phyloP scores from a whole-genome alignment of 2,329 filamentous ascomycete species.

The Fusarium hainanense region DNA sequence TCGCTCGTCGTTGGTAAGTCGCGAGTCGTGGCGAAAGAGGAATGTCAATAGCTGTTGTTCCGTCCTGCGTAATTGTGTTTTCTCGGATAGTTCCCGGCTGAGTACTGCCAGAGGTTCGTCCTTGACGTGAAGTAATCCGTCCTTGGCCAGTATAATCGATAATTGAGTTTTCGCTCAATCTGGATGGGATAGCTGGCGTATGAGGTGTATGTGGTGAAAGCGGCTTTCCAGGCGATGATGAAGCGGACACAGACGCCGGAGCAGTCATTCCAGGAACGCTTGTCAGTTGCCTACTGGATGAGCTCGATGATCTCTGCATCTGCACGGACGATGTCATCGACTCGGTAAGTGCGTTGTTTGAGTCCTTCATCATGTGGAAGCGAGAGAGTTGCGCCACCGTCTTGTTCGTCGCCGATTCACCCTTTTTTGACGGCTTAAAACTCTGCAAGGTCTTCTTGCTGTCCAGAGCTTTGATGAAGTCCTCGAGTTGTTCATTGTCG shows the following conservation, averaged over 20 bases:
- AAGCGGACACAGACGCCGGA: constrained; percentile 81
- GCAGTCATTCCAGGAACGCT: constrained; percentile 74
- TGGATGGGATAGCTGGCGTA: constrained; percentile 90
- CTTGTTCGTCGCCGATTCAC: constrained; percentile 76
- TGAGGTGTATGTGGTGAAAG: constrained; percentile 92
- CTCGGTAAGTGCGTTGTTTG: constrained; percentile 88
- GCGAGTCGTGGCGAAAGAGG: constrained; percentile 74
- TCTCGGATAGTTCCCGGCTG: constrained; percentile 51
- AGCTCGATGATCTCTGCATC: constrained; percentile 83
- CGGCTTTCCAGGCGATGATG: constrained; percentile 89
- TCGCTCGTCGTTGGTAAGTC: constrained; percentile 70
- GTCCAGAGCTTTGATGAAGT: constrained; percentile 90
- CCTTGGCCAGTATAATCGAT: constrained; percentile 50
- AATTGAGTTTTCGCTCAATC: constrained; percentile 91
- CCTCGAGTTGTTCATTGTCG: constrained; percentile 92
- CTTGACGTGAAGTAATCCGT: constrained; percentile 48
- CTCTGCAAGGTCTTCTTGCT: constrained; percentile 86
- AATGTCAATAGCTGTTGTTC: constrained; percentile 77
- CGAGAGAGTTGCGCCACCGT: constrained; percentile 84
- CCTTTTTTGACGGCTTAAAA: constrained; percentile 75
- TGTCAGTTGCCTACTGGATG: constrained; percentile 70
- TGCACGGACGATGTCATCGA: constrained; percentile 92
- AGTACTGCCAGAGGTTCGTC: constrained; percentile 42
- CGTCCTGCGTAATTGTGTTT: constrained; percentile 59
- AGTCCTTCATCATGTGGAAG: constrained; percentile 90